Conservation (phyloP, 805 yeast genomes). For the Lachancea cidri region DNA sequence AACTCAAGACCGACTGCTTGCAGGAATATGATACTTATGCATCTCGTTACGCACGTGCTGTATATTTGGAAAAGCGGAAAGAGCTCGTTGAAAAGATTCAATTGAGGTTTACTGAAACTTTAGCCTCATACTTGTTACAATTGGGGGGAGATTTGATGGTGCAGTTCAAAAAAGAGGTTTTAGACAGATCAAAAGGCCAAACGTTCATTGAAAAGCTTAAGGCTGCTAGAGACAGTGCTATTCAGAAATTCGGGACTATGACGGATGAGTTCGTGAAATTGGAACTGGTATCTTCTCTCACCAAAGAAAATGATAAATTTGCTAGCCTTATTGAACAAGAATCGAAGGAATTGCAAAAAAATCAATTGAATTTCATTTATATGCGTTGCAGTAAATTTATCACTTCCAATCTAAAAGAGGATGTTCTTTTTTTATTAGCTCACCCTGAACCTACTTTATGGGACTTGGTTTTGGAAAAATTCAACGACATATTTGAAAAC, state of each 20-base stretch:
- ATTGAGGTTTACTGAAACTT: conserved; percentile 39
- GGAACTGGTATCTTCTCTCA: conserved; percentile 23
- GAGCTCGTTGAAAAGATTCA: conserved; percentile 47
- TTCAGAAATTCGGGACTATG: conserved; percentile 14
- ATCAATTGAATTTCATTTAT: conserved; percentile 41
- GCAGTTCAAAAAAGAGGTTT: conserved; percentile 26
- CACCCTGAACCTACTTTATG: conserved; percentile 51
- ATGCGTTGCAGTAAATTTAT: conserved; percentile 44
- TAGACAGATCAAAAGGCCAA: conserved; percentile 26
- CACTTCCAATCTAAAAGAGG: conserved; percentile 43
- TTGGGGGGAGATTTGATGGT: conserved; percentile 34
- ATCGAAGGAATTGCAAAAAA: conserved; percentile 31
- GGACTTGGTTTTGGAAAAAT: conserved; percentile 50
- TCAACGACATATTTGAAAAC: conserved; percentile 34
- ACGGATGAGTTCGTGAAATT: conserved; percentile 14
- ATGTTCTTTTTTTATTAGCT: conserved; percentile 43
- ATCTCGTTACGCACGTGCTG: conserved; percentile 61
- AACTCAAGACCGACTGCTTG: conserved; percentile 44
- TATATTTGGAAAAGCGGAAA: conserved; percentile 58
- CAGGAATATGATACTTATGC: conserved; percentile 64
- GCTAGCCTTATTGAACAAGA: conserved; percentile 26
- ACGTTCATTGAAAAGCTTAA: conserved; percentile 32
- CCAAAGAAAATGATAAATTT: conserved; percentile 17
- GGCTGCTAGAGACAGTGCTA: conserved; percentile 26
- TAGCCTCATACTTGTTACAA: conserved; percentile 37